Evolutionary conservation across 164 flowering plant genomes (phyloP).

Genomic region (Buxus sempervirens): DNA sequence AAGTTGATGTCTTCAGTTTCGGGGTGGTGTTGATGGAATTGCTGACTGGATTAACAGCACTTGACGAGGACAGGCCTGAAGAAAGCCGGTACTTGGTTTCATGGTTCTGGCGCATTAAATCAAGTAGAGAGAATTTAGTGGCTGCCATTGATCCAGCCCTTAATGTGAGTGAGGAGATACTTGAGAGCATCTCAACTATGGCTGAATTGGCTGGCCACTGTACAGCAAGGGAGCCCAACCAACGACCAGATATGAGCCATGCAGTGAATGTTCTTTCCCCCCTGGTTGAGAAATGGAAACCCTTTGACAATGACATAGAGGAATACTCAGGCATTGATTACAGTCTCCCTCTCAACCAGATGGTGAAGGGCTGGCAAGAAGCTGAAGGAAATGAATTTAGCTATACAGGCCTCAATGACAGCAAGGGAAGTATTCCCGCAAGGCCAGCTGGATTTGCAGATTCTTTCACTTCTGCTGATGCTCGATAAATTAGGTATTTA

Average conservation of each 20-base stretch:
- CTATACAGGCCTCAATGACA: conserved; percentile 39
- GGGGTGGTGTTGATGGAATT: conserved; percentile 70
- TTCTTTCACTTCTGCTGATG: conserved; percentile 65
- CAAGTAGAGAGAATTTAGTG: conserved; percentile 39
- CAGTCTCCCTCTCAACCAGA: conserved; percentile 55
- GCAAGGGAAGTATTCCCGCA: conserved; percentile 55
- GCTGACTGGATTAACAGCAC: conserved; percentile 57
- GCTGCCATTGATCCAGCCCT: conserved; percentile 52
- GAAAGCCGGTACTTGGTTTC: conserved; percentile 59
- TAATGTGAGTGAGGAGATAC: conserved; percentile 36
- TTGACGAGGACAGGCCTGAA: conserved; percentile 57
- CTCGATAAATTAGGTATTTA: conserved; percentile 36
- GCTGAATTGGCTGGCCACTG: conserved; percentile 71
- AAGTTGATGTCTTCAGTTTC: conserved; percentile 62
- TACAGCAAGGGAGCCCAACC: conserved; percentile 55
- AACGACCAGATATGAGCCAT: conserved; percentile 66
- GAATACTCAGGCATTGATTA: conserved; percentile 61
- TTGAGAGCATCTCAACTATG: conserved; percentile 38
- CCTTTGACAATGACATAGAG: conserved; percentile 38
- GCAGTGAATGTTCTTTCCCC: conserved; percentile 57
- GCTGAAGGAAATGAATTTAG: conserved; percentile 50
- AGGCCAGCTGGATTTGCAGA: conserved; percentile 62
- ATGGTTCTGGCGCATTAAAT: conserved; percentile 57
- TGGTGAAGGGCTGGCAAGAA: conserved; percentile 71
- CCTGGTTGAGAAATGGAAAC: conserved; percentile 62